phyloP scores from a whole-genome alignment of 2,329 filamentous ascomycete species.

The Rutstroemia sp. region DNA sequence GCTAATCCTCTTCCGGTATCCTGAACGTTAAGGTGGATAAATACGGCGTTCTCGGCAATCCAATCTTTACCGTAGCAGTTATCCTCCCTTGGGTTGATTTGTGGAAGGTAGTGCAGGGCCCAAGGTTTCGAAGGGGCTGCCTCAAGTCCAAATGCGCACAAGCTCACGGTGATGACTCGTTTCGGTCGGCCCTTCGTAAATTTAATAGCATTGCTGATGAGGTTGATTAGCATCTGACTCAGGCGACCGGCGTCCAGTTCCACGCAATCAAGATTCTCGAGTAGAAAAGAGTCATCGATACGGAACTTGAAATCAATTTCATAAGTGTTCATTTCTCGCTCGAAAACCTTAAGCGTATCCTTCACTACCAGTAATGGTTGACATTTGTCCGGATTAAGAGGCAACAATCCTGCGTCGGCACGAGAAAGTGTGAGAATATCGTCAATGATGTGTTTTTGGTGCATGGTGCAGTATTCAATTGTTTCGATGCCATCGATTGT shows the following conservation, averaged over 20 bases:
- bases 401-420: slow-evolving; percentile 60
- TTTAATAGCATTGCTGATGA: slow-evolving; percentile 75
- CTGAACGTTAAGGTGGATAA: neutral
- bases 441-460: slow-evolving; percentile 66
- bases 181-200: slow-evolving; percentile 51
- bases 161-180: neutral
- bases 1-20: slow-evolving; percentile 23
- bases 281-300: slow-evolving; percentile 53
- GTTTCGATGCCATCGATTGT: slow-evolving; percentile 72
- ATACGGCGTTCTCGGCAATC: neutral
- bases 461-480: slow-evolving; percentile 64
- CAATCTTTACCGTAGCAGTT: neutral
- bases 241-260: slow-evolving; percentile 65
- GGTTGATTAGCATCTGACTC: slow-evolving; percentile 72
- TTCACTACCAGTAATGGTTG: slow-evolving; percentile 61
- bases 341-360: slow-evolving; percentile 68
- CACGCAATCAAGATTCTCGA: slow-evolving; percentile 56
- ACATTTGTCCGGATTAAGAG: slow-evolving; percentile 62
- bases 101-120: slow-evolving; percentile 1
- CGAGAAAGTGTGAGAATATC: slow-evolving; percentile 57
- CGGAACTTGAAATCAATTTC: slow-evolving; percentile 60
- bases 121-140: neutral
- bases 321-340: slow-evolving; percentile 62
- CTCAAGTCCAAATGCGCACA: neutral
- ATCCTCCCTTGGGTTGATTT: neutral